phyloP scores from a whole-genome alignment of 2,329 filamentous ascomycete species.

The Coleophoma cylindrospora region DNA sequence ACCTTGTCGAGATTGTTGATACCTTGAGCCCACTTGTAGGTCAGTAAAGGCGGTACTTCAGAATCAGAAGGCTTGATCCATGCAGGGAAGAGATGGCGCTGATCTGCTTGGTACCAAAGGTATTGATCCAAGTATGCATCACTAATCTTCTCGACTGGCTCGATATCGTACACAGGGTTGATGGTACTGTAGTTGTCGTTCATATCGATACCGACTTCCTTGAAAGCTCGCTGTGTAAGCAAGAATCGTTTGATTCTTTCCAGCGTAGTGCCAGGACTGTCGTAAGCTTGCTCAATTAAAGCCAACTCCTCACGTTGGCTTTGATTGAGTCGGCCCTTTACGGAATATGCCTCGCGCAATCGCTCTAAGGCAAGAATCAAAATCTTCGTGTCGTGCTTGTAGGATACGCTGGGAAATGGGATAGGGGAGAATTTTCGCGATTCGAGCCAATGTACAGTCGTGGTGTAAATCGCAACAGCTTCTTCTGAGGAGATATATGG shows the following conservation, averaged over 20 bases:
- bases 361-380: constrained; percentile 92
- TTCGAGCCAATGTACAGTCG: constrained; percentile 97
- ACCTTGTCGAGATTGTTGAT: constrained; percentile 97
- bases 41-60: constrained; percentile 87
- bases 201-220: constrained; percentile 99
- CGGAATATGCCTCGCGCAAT: constrained; percentile 91
- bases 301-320: constrained; percentile 96
- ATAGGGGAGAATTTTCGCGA: constrained; percentile 98
- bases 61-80: constrained; percentile 99
- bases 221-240: constrained; percentile 95
- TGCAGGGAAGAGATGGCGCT: constrained; percentile 91
- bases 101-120: constrained; percentile 97
- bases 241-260: constrained; percentile 97
- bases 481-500: constrained; percentile 98
- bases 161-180: constrained; percentile 98
- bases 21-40: constrained; percentile 98
- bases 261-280: constrained; percentile 91
- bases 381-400: constrained; percentile 99
- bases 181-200: constrained; percentile 99
- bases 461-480: constrained; percentile 97
- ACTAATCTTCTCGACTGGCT: constrained; percentile 98
- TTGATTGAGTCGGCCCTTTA: constrained; percentile 94
- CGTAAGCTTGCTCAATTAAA: constrained; percentile 95
- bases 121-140: constrained; percentile 98
- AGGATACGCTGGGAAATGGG: constrained; percentile 96